phyloP scores from a whole-genome alignment of 352 stramenopile genomes.

The Phytopythium cucurbitacearum region DNA sequence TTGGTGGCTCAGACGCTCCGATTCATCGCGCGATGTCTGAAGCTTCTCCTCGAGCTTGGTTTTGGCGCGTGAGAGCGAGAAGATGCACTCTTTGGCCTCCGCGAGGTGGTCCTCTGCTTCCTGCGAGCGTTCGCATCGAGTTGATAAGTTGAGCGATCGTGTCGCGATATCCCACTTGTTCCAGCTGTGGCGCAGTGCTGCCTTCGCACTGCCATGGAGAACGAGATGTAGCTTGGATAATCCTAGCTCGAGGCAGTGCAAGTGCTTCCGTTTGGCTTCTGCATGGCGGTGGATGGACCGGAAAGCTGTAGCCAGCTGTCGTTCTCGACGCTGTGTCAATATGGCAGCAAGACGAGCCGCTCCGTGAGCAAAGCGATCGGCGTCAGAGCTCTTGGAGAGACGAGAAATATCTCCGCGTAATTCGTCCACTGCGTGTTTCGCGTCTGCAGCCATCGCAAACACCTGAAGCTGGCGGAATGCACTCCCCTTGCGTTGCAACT shows the following conservation, averaged over 20 bases:
- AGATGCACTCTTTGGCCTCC: conserved; percentile 73
- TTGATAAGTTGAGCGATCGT: conserved; percentile 17
- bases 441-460: conserved; percentile 3
- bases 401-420: conserved; percentile 12
- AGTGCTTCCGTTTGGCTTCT: conserved; percentile 3
- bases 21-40: conserved; percentile 22
- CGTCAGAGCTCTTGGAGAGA: conserved; percentile 5
- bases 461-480: conserved; percentile 19
- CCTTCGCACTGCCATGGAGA: conserved; percentile 12
- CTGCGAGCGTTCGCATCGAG: conserved; percentile 18
- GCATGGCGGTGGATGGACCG: conserved; percentile 10
- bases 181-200: conserved; percentile 8
- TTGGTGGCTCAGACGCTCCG: conserved; percentile 29
- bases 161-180: conserved; percentile 27
- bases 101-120: conserved; percentile 25
- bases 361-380: conserved; percentile 10
- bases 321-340: conserved; percentile 18
- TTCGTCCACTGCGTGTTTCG: conserved; percentile 4
- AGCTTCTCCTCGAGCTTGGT: conserved; percentile 59
- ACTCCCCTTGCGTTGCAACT: conserved; percentile 16
- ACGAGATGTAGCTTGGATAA: conserved; percentile 22
- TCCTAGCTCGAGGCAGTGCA: conserved; percentile 10
- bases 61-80: conserved; percentile 60
- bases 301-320: conserved; percentile 18
- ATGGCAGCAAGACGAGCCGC: conserved; percentile 17